A percentile compares a stretch with the other conserved stretches of the same genome.
phyloP scores from a whole-genome alignment of 106 monocot genomes.

The Vanilla planifolia region DNA sequence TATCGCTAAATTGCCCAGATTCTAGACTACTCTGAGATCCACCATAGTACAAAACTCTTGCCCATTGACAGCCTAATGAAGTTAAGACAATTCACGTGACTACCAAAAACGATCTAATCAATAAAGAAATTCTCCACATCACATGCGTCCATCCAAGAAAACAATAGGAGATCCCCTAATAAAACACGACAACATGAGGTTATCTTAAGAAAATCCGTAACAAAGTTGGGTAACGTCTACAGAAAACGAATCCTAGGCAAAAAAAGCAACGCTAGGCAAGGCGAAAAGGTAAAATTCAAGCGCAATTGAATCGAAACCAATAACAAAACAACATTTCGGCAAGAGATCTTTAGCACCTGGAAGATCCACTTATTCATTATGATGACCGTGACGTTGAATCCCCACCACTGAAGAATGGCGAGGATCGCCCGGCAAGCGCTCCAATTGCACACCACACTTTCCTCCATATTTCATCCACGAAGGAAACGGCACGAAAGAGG shows the following conservation, averaged over 20 bases:
- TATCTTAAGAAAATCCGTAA: not conserved
- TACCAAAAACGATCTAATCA: not conserved
- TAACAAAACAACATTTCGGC: not conserved
- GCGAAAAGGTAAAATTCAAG: not conserved
- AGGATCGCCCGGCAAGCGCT: slow-evolving; percentile 34
- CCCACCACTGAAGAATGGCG: slow-evolving; percentile 95
- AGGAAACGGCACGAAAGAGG: not conserved
- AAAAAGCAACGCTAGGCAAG: not conserved
- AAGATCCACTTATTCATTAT: slow-evolving; percentile 99
- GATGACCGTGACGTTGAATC: slow-evolving; percentile 92
- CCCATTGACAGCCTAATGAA: not conserved
- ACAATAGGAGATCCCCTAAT: not conserved
- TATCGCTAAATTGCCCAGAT: too few species aligned
- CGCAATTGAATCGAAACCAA: not conserved
- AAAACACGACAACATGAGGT: not conserved
- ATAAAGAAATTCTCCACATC: not conserved
- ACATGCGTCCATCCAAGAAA: not conserved
- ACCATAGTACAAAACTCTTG: too few species aligned
- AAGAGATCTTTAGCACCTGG: slow-evolving; percentile 40
- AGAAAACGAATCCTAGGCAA: not conserved
- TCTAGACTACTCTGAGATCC: not conserved
- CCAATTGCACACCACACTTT: slow-evolving; percentile 22
- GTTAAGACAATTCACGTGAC: too few species aligned
- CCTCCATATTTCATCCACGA: slow-evolving; percentile 27
- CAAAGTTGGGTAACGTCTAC: not conserved